Base-by-base conservation (phyloP, 352 stramenopile species). In the Globisporangium perplexum region DNA sequence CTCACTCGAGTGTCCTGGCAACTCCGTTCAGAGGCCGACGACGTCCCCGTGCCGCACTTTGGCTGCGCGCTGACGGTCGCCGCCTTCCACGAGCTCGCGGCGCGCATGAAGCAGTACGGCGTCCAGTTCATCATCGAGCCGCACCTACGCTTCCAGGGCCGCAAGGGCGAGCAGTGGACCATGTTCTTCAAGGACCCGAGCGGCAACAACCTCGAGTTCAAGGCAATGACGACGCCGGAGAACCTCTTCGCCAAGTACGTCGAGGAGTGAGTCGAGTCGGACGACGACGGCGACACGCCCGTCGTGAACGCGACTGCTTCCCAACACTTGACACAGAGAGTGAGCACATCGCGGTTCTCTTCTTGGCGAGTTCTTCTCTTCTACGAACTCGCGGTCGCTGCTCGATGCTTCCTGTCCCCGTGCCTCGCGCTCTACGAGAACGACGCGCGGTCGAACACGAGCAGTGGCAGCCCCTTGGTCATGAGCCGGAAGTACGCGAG, bases 181-280 rank as follows among this genome's bases (percentile, higher is more conserved):
- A 99, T 99, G 96, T 99, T 99, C 71, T 99, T 99, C 76, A 99
- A 99, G 66, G 90, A 97, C 62, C 95, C 95, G 15, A 97, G 80
- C 57, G 92, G 91, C 54, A 99, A 99, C 71, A 98, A 97, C 71
- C 81, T 99, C 10, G 96, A 99, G 75, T 99, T 99, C 74, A 99
- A 99, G 69, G 93, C 94, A 48, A 99, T 99, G 96, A 98, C 92
- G 8, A 97, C 90, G 36, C 82, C 88, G 20, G 86, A 96, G 47
- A 98, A 99, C 69, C 70, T 99, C 17, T 99, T 99, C 73, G 92
- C 93, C n/a, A 99, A 98, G 69, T 99, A 99, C 60, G 77, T 89
- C 23, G 83, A 93, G 63, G 66, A 22, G 0, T 43, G 36, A 46
- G 36, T 22, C 12, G 36, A 43, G 12, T n/a, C n/a, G n/a, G n/a